Base-by-base conservation (phyloP, 116 monocot species). In the Dioscorea cayenensis region DNA sequence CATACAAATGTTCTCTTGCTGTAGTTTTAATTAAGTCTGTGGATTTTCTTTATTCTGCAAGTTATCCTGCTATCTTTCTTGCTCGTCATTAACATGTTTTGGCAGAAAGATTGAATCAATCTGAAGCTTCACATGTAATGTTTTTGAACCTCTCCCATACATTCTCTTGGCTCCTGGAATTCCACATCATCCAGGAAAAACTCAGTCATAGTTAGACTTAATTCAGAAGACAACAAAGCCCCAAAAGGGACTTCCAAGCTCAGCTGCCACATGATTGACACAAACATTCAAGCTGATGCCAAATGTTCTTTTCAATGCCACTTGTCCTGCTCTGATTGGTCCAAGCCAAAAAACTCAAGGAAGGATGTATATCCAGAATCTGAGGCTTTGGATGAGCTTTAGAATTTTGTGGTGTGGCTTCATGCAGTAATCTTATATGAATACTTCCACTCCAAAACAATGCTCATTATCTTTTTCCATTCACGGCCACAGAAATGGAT, bases 401-500 rank as follows among this genome's bases (percentile, higher is more conserved):
- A 1, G 21, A 36, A 49, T 60, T 22, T 51, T 70, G 77, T 71
- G 77, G 70, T 51, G 38, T 28, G 65, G 65, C 25, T 69, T 64
- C 11, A 20, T 21, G n/a, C 48, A 14, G 50, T 16, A 65, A 12
- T 5, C 51, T 64, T 73, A 72, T 72, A 72, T 60, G 20, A 21
- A 4, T 4, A 32, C 37, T 22, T 17, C 10, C 14, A 55, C 5
- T n/a, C 16, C 16, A 55, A 55, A 55, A 43, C 43, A 43, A 43
- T 43, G 7, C 36, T 18, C 20, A n/a, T 19, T 25, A 49, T 71
- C 64, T 36, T 61, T 63, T 25, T 43, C 38, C 55, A 43, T 10
- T 3, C 4, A 22, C 43, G 18, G 27, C 8, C 12, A 65, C 49
- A 68, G 18, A 61, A 50, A 83, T 83, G 83, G 83, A 84, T 74